Evolutionary conservation across 2,329 filamentous ascomycete species (phyloP).

Genomic region (Hymenoscyphus infarciens): DNA sequence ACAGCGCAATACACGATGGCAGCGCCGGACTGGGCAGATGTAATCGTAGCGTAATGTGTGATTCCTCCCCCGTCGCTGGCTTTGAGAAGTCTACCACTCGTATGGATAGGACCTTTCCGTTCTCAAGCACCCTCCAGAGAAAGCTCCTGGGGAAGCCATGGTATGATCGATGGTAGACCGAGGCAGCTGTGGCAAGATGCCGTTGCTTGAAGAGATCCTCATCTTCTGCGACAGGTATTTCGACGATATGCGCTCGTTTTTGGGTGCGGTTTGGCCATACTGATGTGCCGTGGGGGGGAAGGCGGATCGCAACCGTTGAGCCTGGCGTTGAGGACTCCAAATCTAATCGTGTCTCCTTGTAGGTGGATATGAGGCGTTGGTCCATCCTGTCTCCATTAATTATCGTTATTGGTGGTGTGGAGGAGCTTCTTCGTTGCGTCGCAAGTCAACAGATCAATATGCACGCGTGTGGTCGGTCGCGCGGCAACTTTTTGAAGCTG

Average conservation of each 20-base stretch:
- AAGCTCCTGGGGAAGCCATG: slow-evolving; percentile 78
- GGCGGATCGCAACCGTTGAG: slow-evolving; percentile 67
- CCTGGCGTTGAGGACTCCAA: slow-evolving; percentile 68
- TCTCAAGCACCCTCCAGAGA: slow-evolving; percentile 84
- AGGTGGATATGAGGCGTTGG: slow-evolving; percentile 61
- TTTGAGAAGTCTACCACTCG: slow-evolving; percentile 78
- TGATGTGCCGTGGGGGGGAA: slow-evolving; percentile 51
- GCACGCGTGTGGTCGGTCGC: slow-evolving; percentile 8
- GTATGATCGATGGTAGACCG: slow-evolving; percentile 78
- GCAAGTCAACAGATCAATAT: slow-evolving; percentile 6
- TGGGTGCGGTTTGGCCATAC: slow-evolving; percentile 34
- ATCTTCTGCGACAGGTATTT: slow-evolving; percentile 53
- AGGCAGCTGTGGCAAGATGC: slow-evolving; percentile 73
- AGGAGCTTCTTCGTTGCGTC: slow-evolving; percentile 9
- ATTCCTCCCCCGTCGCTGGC: slow-evolving; percentile 59
- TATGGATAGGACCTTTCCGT: slow-evolving; percentile 75
- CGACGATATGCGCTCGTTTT: slow-evolving; percentile 39
- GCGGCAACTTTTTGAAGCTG: slow-evolving; percentile 18
- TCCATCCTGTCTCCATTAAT: slow-evolving; percentile 67
- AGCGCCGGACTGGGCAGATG: slow-evolving; percentile 71
- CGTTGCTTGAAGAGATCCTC: slow-evolving; percentile 70
- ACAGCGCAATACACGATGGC: slow-evolving; percentile 74
- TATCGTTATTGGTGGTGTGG: slow-evolving; percentile 15
- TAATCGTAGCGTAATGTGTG: slow-evolving; percentile 72
- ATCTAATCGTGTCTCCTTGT: slow-evolving; percentile 83